Evolutionary conservation across 768 basidiomycete genomes (phyloP), one percentile per base, ranked within the genome.

Genomic region (Phallus indusiatus): DNA sequence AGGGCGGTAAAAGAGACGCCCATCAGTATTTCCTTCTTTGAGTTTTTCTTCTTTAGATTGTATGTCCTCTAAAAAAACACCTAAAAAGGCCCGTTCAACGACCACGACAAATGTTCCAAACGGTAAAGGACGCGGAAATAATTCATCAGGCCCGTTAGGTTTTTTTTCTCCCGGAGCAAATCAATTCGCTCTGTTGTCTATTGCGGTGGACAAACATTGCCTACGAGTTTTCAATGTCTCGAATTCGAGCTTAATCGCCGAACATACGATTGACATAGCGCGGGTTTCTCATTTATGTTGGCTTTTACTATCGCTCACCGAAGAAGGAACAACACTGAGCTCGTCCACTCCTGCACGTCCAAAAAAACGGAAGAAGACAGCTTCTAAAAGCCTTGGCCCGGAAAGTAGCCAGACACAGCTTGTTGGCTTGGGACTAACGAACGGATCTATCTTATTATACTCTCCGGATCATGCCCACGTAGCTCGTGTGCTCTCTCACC

Each of bases 171-270:
- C 78, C 5, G 72, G 76, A 59, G 80, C 78, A 55, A 71, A 74
- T 56, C 71, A 80, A 37, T 86, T 86, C 65, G 83, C 81, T 1
- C 77, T 82, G 55, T 69, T 85, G 28, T 83, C 83, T 10, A 76
- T 86, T 21, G 78, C 84, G 1, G 76, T 87, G 54, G 85, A 87
- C 76, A 87, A 85, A 69, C 84, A 87, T 67, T 78, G 84, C 49
- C 71, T 86, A 58, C 82, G 84, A 64, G 74, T 86, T 42, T 85
- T 83, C 68, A 78, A 84, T 67, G 79, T 81, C 9, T 63, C 73
- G 8, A 75, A 81, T n/a, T 78, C 76, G 37, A 76, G 78, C 62
- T 76, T 81, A 34, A 69, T 81, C 20, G 78, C 83, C 4, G 84
- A 87, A 68, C 72, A 83, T 69, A 74, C 76, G 17, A 66, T 85